These are phyloP conservation scores for Saxispiralis lemnorum DNA, from an alignment of 495 filamentous ascomycete genomes.

Conservation along the genomic window DNA sequence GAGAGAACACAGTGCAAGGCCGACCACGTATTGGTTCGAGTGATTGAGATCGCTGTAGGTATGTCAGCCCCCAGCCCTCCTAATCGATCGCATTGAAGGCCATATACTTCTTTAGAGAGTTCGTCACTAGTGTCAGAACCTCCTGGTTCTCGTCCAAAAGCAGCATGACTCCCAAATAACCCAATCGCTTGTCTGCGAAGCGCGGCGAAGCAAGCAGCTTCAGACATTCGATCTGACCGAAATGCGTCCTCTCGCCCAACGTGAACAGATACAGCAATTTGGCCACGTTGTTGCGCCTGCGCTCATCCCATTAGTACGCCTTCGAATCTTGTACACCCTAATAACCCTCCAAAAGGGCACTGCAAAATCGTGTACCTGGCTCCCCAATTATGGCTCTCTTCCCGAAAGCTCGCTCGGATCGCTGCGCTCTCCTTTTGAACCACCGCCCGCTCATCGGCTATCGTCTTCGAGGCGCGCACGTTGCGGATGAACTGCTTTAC, in stretches of 20 bases:
- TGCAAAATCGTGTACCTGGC: conserved; percentile 43
- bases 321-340: no score
- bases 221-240: conserved; percentile 97
- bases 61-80: conserved; percentile 9
- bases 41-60: conserved; percentile 69
- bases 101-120: conserved; percentile 82
- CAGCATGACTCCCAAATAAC: conserved; percentile 91
- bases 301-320: no score
- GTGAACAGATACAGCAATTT: conserved; percentile 97
- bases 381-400: conserved; percentile 83
- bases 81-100: background rate
- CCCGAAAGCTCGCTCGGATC: conserved; percentile 88
- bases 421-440: conserved; percentile 98
- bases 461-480: conserved; percentile 93
- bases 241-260: conserved; percentile 93
- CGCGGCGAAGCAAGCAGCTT: conserved; percentile 91
- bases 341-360: no score
- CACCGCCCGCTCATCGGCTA: conserved; percentile 92
- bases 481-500: conserved; percentile 99
- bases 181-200: conserved; percentile 93
- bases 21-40: conserved; percentile 96
- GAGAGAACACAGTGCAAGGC: conserved; percentile 82
- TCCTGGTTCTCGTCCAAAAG: conserved; percentile 96
- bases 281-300: conserved; percentile 93
- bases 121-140: conserved; percentile 89